Percentiles rank a stretch among this genome's conserved stretches.
These are phyloP conservation scores for Apostasia ramifera DNA, from an alignment of 106 monocot genomes.

Conservation along the genomic window DNA sequence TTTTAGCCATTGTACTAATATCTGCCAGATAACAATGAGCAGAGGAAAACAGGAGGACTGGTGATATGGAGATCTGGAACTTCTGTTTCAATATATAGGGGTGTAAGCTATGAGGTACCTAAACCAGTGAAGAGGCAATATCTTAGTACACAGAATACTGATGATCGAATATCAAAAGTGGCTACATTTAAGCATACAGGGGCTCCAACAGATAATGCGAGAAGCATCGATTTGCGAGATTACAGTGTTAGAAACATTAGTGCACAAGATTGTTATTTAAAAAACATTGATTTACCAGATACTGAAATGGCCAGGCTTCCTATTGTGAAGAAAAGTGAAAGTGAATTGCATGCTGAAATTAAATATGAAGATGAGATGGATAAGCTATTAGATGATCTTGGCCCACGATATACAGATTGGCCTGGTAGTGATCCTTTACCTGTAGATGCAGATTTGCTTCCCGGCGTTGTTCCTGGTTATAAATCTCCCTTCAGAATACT, in stretches of 20 bases:
- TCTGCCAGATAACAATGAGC: slow-evolving; percentile 3
- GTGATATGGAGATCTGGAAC: slow-evolving; percentile 97
- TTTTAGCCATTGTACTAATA: slow-evolving; percentile 6
- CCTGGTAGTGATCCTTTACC: slow-evolving; percentile 80
- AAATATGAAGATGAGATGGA: slow-evolving; percentile 77
- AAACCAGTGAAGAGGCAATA: slow-evolving; percentile 27
- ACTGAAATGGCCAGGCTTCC: background rate
- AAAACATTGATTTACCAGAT: background rate
- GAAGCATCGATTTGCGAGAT: background rate
- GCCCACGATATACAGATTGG: slow-evolving; percentile 85
- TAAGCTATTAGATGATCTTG: slow-evolving; percentile 70
- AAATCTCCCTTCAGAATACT: slow-evolving; percentile 83
- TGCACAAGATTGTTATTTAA: background rate
- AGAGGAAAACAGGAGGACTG: slow-evolving; percentile 98
- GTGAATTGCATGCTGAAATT: slow-evolving; percentile 23
- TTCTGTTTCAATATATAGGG: slow-evolving; percentile 84
- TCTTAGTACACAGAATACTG: slow-evolving; percentile 10
- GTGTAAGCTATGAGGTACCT: slow-evolving; percentile 59
- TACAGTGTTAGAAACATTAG: background rate
- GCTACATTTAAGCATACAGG: background rate
- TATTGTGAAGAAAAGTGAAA: slow-evolving; percentile 14
- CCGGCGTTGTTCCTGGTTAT: slow-evolving; percentile 57
- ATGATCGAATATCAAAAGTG: slow-evolving; percentile 13
- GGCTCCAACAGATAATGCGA: background rate
- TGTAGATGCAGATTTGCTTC: slow-evolving; percentile 97